These are phyloP conservation scores for Brassica juncea DNA, from an alignment of 345 rosid species.

Conservation along the genomic window DNA sequence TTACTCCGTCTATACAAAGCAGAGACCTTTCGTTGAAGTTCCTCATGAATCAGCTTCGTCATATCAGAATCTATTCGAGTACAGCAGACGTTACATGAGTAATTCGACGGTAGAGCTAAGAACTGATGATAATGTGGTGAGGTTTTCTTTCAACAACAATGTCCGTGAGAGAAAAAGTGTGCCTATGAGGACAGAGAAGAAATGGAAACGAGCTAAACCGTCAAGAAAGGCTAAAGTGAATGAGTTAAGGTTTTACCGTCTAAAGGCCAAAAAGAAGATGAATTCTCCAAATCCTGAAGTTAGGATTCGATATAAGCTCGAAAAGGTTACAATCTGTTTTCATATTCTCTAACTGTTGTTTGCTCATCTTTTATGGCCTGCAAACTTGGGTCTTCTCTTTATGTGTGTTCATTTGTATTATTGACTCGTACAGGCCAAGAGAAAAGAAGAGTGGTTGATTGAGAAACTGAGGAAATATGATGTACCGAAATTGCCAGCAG, in stretches of 20 bases:
- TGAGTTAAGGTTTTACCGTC: conserved; percentile 78
- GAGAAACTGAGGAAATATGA: conserved; percentile 84
- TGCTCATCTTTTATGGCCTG: no score
- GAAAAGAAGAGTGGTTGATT: conserved; percentile 87
- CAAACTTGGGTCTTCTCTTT: not conserved
- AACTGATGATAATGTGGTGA: conserved; percentile 59
- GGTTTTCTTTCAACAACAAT: conserved; percentile 58
- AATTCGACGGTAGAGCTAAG: conserved; percentile 55
- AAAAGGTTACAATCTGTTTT: conserved; percentile 28
- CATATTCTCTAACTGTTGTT: not conserved
- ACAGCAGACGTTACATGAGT: conserved; percentile 48
- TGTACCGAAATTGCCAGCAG: conserved; percentile 56
- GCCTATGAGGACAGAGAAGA: conserved; percentile 43
- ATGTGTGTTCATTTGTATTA: not conserved
- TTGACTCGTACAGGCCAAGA: conserved; percentile 57
- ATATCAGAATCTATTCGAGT: conserved; percentile 15
- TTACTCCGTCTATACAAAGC: conserved; percentile 16
- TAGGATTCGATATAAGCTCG: conserved; percentile 85
- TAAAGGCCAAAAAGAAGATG: conserved; percentile 91
- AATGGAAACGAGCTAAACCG: conserved; percentile 51
- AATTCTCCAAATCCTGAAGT: conserved; percentile 96
- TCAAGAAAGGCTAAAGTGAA: conserved; percentile 71
- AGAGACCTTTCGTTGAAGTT: conserved; percentile 28
- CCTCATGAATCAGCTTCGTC: not conserved
- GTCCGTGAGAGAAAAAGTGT: conserved; percentile 25